These are phyloP conservation scores for Poa annua DNA, from an alignment of 176 grass and related monocot genomes.

Conservation along the genomic window DNA sequence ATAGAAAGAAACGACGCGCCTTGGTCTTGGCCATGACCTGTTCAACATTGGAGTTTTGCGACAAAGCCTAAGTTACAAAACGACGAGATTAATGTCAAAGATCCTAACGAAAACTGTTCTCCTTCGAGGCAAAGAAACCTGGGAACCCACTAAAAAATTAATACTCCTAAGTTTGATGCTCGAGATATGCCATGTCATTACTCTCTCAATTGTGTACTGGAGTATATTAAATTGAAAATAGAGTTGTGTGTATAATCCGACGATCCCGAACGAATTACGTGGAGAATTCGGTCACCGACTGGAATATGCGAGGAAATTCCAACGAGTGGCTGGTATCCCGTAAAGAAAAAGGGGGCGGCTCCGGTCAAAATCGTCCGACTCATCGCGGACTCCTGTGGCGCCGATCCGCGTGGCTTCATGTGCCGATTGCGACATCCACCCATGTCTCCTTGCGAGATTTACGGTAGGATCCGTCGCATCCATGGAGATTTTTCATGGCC, in stretches of 20 bases:
- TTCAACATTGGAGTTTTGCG: conserved; percentile 36
- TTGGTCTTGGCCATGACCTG: neutral
- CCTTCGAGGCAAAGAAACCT: neutral
- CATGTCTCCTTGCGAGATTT: conserved; percentile 10
- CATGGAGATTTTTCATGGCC: neutral
- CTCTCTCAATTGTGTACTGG: neutral
- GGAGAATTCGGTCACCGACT: neutral
- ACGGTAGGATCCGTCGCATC: conserved; percentile 32
- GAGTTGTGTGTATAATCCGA: neutral
- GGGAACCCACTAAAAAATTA: neutral
- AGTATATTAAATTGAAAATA: neutral
- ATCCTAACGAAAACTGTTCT: neutral
- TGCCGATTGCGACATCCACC: conserved; percentile 33
- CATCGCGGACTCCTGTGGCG: conserved; percentile 29
- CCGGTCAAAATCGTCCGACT: conserved; percentile 46
- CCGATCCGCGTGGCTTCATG: neutral
- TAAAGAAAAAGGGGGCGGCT: neutral
- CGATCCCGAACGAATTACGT: neutral
- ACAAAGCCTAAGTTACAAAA: neutral
- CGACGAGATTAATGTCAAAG: conserved; percentile 19
- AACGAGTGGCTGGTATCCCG: conserved; percentile 21
- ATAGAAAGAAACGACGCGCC: conserved; percentile 17
- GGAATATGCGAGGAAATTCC: conserved; percentile 33
- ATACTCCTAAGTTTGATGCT: neutral
- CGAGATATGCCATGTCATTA: neutral